A percentile compares a stretch with the other conserved stretches of the same genome.
phyloP scores from a whole-genome alignment of 2,329 filamentous ascomycete genomes.

The Exophiala bonariae region DNA sequence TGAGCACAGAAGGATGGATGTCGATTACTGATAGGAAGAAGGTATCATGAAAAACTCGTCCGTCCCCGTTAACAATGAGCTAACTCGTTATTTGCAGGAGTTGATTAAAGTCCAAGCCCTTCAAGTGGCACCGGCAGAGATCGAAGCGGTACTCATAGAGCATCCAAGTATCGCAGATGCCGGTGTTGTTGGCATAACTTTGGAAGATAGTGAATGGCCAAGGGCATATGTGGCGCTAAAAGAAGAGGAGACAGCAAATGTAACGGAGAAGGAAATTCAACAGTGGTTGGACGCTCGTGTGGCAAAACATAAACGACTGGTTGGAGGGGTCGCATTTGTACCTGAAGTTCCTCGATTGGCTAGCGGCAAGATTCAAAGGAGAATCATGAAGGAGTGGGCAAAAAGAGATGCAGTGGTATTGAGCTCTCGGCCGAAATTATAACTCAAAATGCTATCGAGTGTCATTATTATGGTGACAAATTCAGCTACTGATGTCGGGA shows the following conservation, averaged over 20 bases:
- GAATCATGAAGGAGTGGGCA: constrained; percentile 31
- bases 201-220: constrained; percentile 33
- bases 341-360: constrained; percentile 50
- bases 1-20: constrained; percentile 58
- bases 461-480: too few species aligned
- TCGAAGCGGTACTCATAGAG: constrained; percentile 45
- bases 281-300: constrained; percentile 37
- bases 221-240: constrained; percentile 45
- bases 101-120: constrained; percentile 53
- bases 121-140: constrained; percentile 47
- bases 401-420: constrained; percentile 42
- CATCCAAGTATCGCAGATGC: constrained; percentile 46
- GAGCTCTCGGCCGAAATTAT: too few species aligned
- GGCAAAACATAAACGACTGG: constrained; percentile 35
- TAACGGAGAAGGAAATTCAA: constrained; percentile 11
- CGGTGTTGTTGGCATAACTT: constrained; percentile 46
- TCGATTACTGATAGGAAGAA: constrained; percentile 73
- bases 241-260: constrained; percentile 5
- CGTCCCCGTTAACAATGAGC: not conserved
- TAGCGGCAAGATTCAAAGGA: constrained; percentile 50
- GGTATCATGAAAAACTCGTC: not conserved
- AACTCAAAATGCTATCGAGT: too few species aligned
- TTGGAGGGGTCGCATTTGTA: constrained; percentile 46
- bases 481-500: too few species aligned
- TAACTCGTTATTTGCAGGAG: constrained; percentile 34